Percentiles rank a stretch among this genome's conserved stretches.
Evolutionary conservation across 106 monocot genomes (phyloP).

Genomic region (Dendrobium catenatum): DNA sequence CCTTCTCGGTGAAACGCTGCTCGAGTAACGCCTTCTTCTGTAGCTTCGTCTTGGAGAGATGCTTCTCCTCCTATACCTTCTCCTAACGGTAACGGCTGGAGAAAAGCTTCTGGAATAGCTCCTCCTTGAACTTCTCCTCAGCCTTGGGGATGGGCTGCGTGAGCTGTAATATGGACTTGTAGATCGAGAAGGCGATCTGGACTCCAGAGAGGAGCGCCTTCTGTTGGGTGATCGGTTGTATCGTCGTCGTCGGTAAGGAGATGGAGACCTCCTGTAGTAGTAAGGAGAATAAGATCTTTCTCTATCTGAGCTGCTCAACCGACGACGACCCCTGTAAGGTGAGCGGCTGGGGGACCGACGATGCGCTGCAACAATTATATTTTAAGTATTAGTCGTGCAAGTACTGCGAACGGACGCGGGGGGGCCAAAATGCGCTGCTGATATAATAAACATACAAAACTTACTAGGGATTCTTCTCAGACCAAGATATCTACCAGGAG

Average conservation of each 20-base stretch:
- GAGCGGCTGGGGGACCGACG: constrained; percentile 39
- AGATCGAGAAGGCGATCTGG: constrained; percentile 28
- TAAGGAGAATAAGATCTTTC: constrained; percentile 31
- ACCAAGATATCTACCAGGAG: constrained; percentile 74
- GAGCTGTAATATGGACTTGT: constrained; percentile 32
- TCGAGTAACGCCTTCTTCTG: too few relatives aligned
- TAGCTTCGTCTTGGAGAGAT: too few relatives aligned
- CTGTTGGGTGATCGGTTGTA: constrained; percentile 15
- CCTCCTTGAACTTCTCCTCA: constrained; percentile 19
- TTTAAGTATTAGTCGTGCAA: too few relatives aligned
- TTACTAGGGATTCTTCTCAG: constrained; percentile 29
- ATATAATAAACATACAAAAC: background rate
- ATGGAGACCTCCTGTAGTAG: constrained; percentile 6
- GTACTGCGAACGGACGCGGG: too few relatives aligned
- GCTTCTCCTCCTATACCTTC: constrained; percentile 19
- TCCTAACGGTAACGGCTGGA: constrained; percentile 9
- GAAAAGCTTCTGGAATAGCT: constrained; percentile 41
- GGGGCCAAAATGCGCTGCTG: background rate
- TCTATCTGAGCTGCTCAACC: constrained; percentile 17
- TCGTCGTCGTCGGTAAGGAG: constrained; percentile 13
- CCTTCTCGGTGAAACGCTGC: too few relatives aligned
- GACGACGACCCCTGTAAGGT: constrained; percentile 4
- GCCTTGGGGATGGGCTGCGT: constrained; percentile 20
- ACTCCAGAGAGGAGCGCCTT: constrained; percentile 33
- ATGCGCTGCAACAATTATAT: constrained; percentile 10